A percentile compares a stretch with the other conserved stretches of the same genome.
Evolutionary conservation across 306 rosid species (phyloP).

Genomic region (Ormosia emarginata): DNA sequence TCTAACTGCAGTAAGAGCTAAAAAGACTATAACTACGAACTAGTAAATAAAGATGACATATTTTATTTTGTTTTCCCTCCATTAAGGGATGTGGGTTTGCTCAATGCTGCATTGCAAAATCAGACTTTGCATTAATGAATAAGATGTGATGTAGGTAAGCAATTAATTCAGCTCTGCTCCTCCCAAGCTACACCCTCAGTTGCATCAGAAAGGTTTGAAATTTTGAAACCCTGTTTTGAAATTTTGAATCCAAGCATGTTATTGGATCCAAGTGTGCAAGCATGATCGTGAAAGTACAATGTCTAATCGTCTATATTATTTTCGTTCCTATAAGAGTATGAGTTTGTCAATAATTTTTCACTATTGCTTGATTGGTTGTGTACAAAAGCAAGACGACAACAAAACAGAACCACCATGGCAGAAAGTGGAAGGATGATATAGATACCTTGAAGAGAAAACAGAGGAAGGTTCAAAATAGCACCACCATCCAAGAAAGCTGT

Average conservation of each 20-base stretch:
- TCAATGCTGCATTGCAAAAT: slow-evolving; percentile 10
- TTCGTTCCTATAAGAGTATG: not conserved
- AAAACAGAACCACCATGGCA: not conserved
- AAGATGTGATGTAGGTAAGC: not conserved
- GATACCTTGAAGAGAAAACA: slow-evolving; percentile 78
- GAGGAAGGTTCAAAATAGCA: slow-evolving; percentile 61
- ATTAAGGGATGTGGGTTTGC: not conserved
- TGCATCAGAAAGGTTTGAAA: not conserved
- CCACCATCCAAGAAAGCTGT: slow-evolving; percentile 81
- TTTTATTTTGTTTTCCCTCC: not conserved
- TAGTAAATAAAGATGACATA: not conserved
- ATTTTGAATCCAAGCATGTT: not conserved
- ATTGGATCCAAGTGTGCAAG: not conserved
- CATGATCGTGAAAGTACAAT: not conserved
- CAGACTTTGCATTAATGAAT: slow-evolving; percentile 9
- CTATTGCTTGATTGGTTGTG: not conserved
- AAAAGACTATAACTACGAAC: slow-evolving; percentile 8
- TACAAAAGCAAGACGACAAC: not conserved
- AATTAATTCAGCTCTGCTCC: slow-evolving; percentile 3
- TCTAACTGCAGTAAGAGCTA: not conserved
- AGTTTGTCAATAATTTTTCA: not conserved
- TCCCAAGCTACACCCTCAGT: not conserved
- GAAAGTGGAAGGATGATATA: not conserved
- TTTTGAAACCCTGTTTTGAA: not conserved
- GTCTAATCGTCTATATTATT: not conserved